These are phyloP conservation scores for Hypericum perforatum DNA, from an alignment of 345 rosid genomes.

Conservation along the genomic window DNA sequence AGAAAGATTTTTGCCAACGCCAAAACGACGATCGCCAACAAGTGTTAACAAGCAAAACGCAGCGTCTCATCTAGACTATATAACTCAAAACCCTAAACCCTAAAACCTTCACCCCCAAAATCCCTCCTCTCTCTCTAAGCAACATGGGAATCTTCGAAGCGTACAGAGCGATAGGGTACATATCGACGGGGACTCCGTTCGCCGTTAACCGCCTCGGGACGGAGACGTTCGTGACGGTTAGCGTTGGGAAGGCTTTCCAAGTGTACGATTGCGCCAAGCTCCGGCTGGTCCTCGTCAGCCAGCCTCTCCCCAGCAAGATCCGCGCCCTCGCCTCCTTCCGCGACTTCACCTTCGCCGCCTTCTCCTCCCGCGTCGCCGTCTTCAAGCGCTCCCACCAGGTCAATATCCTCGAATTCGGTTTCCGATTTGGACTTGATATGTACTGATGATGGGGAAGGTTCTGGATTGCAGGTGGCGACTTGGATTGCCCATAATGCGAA, in stretches of 20 bases:
- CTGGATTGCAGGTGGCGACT: conserved; percentile 52
- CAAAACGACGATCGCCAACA: too few species aligned
- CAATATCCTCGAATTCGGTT: too few species aligned
- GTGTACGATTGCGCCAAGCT: conserved; percentile 89
- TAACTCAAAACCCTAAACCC: too few species aligned
- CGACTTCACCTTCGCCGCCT: conserved; percentile 79
- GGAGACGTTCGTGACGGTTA: conserved; percentile 82
- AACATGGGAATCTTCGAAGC: conserved; percentile 92
- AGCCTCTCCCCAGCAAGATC: conserved; percentile 76
- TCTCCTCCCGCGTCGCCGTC: conserved; percentile 58
- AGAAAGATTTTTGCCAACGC: too few species aligned
- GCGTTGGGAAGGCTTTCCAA: conserved; percentile 91
- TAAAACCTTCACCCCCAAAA: too few species aligned
- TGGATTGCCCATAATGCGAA: conserved; percentile 81
- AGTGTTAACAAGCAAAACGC: too few species aligned
- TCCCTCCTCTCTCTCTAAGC: too few species aligned
- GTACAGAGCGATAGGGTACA: conserved; percentile 80
- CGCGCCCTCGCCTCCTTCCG: conserved; percentile 84
- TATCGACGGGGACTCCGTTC: conserved; percentile 70
- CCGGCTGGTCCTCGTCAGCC: conserved; percentile 64
- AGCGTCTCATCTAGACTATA: too few species aligned
- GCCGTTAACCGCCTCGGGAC: conserved; percentile 83
- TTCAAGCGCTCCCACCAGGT: conserved; percentile 87
- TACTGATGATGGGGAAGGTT: too few species aligned
- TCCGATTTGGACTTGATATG: too few species aligned